These are phyloP conservation scores for Solanum bulbocastanum DNA, from an alignment of 257 asterid genomes.

Conservation along the genomic window DNA sequence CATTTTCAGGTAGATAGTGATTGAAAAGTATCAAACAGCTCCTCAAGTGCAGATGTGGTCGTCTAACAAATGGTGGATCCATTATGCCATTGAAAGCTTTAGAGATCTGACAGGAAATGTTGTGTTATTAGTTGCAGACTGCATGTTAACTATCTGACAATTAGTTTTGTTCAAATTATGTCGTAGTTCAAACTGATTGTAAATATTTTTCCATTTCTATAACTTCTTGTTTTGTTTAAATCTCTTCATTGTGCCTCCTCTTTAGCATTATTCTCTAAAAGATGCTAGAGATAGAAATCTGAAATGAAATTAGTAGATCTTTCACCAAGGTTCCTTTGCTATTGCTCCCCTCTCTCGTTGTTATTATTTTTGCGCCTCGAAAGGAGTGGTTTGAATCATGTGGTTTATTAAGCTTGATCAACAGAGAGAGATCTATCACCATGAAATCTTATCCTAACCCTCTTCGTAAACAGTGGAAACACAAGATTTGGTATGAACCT, in stretches of 20 bases:
- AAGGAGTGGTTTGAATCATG: not conserved
- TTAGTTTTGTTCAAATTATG: not conserved
- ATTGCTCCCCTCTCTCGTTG: not conserved
- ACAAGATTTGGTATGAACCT: not conserved
- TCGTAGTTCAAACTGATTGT: not conserved
- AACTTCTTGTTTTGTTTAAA: not conserved
- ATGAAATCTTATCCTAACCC: not conserved
- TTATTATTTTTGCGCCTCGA: not conserved
- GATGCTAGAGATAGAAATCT: not conserved
- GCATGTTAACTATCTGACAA: not conserved
- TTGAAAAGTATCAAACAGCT: not conserved
- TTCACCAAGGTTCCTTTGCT: not conserved
- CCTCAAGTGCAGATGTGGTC: not conserved
- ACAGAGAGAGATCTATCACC: not conserved
- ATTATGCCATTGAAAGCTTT: not conserved
- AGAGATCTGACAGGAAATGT: not conserved
- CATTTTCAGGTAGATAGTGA: constrained; percentile 31
- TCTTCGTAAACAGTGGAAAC: not conserved
- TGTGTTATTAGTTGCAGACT: not conserved
- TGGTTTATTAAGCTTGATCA: not conserved
- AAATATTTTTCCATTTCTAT: not conserved
- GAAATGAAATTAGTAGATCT: not conserved
- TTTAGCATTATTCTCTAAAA: not conserved
- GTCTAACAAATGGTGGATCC: not conserved
- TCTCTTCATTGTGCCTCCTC: not conserved